phyloP scores from a whole-genome alignment of 148 eudicot species.

The Pharnaceum exiguum region DNA sequence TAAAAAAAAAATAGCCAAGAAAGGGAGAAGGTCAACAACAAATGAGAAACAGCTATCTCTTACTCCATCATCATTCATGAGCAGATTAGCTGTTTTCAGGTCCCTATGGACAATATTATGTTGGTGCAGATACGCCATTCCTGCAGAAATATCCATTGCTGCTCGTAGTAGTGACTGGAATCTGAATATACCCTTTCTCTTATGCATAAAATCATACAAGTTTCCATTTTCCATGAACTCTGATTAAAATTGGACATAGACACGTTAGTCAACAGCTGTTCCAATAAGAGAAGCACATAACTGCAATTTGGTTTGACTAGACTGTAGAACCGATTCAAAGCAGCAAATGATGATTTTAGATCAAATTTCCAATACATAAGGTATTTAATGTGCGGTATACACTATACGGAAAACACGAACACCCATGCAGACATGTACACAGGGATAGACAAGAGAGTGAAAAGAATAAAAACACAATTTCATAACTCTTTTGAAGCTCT shows the following conservation, averaged over 20 bases:
- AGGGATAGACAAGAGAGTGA: too few species aligned
- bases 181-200: constrained; percentile 50
- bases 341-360: neutral
- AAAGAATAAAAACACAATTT: too few species aligned
- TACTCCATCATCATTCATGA: constrained; percentile 76
- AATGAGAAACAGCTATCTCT: constrained; percentile 15
- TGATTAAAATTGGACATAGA: constrained; percentile 25
- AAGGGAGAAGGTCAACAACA: neutral
- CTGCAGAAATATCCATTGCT: constrained; percentile 73
- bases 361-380: too few species aligned
- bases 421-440: too few species aligned
- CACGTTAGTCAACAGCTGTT: constrained; percentile 15
- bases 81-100: constrained; percentile 84
- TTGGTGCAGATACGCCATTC: constrained; percentile 85
- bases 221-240: constrained; percentile 85
- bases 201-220: constrained; percentile 70
- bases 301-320: neutral
- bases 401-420: too few species aligned
- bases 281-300: neutral
- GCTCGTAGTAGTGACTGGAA: constrained; percentile 58
- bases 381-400: too few species aligned
- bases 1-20: too few species aligned
- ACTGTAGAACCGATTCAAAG: too few species aligned
- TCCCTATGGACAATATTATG: constrained; percentile 84
- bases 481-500: too few species aligned